These are phyloP conservation scores for Jacaranda mimosifolia DNA, from an alignment of 257 asterid species.

Conservation along the genomic window DNA sequence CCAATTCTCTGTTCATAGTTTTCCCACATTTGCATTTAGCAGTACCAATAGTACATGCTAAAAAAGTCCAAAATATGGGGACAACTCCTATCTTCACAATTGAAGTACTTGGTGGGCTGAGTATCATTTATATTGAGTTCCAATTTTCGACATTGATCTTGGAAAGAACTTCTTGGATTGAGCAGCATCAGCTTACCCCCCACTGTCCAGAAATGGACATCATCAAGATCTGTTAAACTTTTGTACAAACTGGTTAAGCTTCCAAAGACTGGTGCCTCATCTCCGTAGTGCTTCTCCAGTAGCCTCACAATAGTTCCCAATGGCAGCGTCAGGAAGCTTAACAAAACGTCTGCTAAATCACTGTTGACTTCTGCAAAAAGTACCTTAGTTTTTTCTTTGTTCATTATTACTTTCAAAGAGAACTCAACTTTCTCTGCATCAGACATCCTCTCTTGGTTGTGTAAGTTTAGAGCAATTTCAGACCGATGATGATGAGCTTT, in stretches of 20 bases:
- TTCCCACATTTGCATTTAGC: slow-evolving; percentile 14
- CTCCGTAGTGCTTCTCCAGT: slow-evolving; percentile 29
- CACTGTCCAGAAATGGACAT: background rate
- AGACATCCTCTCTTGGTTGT: background rate
- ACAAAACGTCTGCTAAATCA: slow-evolving; percentile 37
- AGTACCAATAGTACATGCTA: background rate
- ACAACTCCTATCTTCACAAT: background rate
- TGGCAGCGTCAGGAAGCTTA: slow-evolving; percentile 42
- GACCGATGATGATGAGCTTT: too few species aligned
- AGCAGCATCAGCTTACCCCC: slow-evolving; percentile 33
- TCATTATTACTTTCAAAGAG: slow-evolving; percentile 31
- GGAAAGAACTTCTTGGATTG: slow-evolving; percentile 29
- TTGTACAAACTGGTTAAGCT: slow-evolving; percentile 32
- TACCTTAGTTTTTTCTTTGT: slow-evolving; percentile 34
- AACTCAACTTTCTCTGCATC: background rate
- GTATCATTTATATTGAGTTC: slow-evolving; percentile 23
- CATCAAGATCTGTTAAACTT: slow-evolving; percentile 9
- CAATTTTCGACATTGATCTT: slow-evolving; percentile 6
- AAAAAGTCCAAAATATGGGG: background rate
- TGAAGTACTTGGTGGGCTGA: background rate
- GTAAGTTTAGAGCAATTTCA: background rate
- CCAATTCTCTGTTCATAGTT: background rate
- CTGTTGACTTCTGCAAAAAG: slow-evolving; percentile 40
- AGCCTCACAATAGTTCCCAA: slow-evolving; percentile 34
- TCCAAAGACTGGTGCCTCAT: slow-evolving; percentile 10